A percentile compares a stretch with the other conserved stretches of the same genome.
phyloP scores from a whole-genome alignment of 1,284 basidiomycete species.

The Ustanciosporium gigantosporum region DNA sequence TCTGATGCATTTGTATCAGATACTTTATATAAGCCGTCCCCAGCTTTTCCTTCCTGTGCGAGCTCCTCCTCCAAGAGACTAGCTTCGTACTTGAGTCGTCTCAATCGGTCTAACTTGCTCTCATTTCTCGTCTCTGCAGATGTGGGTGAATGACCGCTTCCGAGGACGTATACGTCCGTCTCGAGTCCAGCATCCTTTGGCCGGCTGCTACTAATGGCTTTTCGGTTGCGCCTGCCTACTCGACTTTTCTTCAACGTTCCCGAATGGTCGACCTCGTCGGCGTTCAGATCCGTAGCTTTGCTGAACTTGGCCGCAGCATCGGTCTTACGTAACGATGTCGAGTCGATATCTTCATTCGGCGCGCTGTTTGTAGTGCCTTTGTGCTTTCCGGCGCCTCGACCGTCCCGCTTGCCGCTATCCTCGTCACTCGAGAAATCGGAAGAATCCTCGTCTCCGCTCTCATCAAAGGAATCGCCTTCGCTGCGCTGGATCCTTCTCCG shows the following conservation, averaged over 20 bases:
- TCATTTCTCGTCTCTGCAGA: constrained; percentile 3
- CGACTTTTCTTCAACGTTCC: background rate
- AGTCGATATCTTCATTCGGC: constrained; percentile 18
- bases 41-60: background rate
- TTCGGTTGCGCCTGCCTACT: constrained; percentile 2
- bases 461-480: background rate
- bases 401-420: background rate
- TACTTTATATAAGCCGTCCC: too few relatives aligned
- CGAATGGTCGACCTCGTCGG: constrained; percentile 9
- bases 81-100: constrained; percentile 34
- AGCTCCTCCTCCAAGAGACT: constrained; percentile 34
- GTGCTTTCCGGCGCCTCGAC: background rate
- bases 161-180: constrained; percentile 23
- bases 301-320: constrained; percentile 26
- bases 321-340: constrained; percentile 4
- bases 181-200: constrained; percentile 31
- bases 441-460: background rate
- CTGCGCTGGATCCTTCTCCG: background rate
- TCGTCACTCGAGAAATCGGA: background rate
- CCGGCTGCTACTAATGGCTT: background rate
- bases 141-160: too few relatives aligned
- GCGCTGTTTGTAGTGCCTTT: background rate
- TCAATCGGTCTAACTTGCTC: constrained; percentile 21
- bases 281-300: constrained; percentile 16
- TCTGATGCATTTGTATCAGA: background rate